phyloP scores from a whole-genome alignment of 2,329 filamentous ascomycete species.

The Amylocarpus encephaloides region DNA sequence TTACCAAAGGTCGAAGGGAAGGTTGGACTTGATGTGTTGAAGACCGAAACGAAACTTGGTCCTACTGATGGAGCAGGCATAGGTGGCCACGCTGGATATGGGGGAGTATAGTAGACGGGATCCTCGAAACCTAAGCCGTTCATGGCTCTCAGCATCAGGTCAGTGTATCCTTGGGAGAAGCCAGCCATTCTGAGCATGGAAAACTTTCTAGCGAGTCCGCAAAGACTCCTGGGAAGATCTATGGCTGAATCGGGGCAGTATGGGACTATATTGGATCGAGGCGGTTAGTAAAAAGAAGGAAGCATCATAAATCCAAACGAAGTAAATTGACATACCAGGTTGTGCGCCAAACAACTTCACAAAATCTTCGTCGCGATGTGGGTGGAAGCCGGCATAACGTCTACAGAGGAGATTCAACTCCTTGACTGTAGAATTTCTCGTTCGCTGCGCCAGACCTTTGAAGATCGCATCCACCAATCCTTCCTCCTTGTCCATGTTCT shows the following conservation, averaged over 20 bases:
- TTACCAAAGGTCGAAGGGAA: not conserved
- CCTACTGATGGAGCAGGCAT: not conserved
- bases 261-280: not conserved
- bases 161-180: constrained; percentile 1
- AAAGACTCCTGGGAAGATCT: not conserved
- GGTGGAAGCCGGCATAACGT: constrained; percentile 9
- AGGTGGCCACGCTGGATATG: constrained; percentile 5
- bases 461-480: constrained; percentile 11
- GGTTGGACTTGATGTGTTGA: not conserved
- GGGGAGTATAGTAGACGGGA: not conserved
- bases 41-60: not conserved
- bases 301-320: not conserved
- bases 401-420: constrained; percentile 20
- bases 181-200: constrained; percentile 6
- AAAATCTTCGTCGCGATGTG: constrained; percentile 1
- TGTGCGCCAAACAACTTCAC: constrained; percentile 1
- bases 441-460: constrained; percentile 11
- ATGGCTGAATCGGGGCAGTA: constrained; percentile 1
- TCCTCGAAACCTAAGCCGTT: not conserved
- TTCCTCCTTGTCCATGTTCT: constrained; percentile 17
- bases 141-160: constrained; percentile 1
- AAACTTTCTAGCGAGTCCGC: constrained; percentile 3
- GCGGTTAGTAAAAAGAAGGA: not conserved
- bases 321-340: not conserved
- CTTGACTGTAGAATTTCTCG: constrained; percentile 6